These are phyloP conservation scores for Ceratocystis papillata DNA, from an alignment of 2,329 filamentous ascomycete genomes.

Conservation along the genomic window DNA sequence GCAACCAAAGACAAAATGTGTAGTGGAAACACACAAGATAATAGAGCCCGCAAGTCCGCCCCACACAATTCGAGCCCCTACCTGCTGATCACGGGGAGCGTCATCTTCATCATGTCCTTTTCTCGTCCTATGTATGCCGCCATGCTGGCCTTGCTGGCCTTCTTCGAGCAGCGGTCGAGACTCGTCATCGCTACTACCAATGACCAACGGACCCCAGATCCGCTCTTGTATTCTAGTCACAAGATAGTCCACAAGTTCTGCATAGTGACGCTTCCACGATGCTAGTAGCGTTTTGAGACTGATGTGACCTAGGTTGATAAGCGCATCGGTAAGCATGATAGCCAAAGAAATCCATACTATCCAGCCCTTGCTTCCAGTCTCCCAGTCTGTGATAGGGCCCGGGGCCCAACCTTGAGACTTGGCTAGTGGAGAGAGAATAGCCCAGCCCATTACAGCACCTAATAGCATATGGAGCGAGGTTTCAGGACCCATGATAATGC, in stretches of 20 bases:
- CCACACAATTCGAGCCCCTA: slow-evolving; percentile 58
- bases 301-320: slow-evolving; percentile 77
- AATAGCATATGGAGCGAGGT: slow-evolving; percentile 94
- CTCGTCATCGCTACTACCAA: slow-evolving; percentile 13
- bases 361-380: slow-evolving; percentile 90
- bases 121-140: background rate
- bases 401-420: slow-evolving; percentile 83
- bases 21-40: slow-evolving; percentile 66
- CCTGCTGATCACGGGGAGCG: slow-evolving; percentile 71
- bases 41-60: slow-evolving; percentile 70
- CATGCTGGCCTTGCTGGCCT: background rate
- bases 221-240: slow-evolving; percentile 20
- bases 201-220: slow-evolving; percentile 18
- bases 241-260: slow-evolving; percentile 16
- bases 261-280: slow-evolving; percentile 17
- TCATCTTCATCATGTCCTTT: slow-evolving; percentile 38
- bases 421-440: slow-evolving; percentile 74
- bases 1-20: slow-evolving; percentile 71
- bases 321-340: slow-evolving; percentile 90
- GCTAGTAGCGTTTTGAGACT: slow-evolving; percentile 47
- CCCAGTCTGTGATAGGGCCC: slow-evolving; percentile 78
- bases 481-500: slow-evolving; percentile 94
- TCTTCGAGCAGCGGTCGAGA: slow-evolving; percentile 17
- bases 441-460: slow-evolving; percentile 84
- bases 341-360: slow-evolving; percentile 94